Evolutionary conservation across 1,139 yeast species (phyloP).

Genomic region (Yamadazyma songkhlaensis): DNA sequence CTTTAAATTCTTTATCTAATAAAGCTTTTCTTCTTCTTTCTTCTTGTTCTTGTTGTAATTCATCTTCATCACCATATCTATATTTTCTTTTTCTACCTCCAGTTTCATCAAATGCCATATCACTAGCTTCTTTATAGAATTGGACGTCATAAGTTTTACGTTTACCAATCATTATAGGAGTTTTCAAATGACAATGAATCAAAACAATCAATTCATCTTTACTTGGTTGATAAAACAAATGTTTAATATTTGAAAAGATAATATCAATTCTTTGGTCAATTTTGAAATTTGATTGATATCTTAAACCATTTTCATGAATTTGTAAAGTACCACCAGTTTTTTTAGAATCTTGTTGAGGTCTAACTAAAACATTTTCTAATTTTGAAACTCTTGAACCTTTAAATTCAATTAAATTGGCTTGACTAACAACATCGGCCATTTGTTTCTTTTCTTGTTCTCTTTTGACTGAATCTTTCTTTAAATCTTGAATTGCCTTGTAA

Average conservation of each 20-base stretch:
- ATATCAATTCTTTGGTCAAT: slow-evolving; percentile 87
- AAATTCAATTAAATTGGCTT: slow-evolving; percentile 81
- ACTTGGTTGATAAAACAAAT: slow-evolving; percentile 92
- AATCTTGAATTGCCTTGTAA: slow-evolving; percentile 83
- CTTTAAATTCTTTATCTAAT: slow-evolving; percentile 87
- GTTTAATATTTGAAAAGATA: slow-evolving; percentile 85
- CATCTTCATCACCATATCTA: slow-evolving; percentile 98
- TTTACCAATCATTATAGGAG: slow-evolving; percentile 94
- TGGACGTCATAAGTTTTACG: slow-evolving; percentile 94
- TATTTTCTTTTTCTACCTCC: slow-evolving; percentile 89
- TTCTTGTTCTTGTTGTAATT: slow-evolving; percentile 97
- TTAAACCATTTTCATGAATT: slow-evolving; percentile 93
- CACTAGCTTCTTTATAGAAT: slow-evolving; percentile 95
- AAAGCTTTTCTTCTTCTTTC: slow-evolving; percentile 90
- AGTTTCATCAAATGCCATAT: slow-evolving; percentile 95
- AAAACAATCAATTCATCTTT: slow-evolving; percentile 92
- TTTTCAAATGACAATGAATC: slow-evolving; percentile 88
- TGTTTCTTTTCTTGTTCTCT: slow-evolving; percentile 89
- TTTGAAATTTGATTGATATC: slow-evolving; percentile 83
- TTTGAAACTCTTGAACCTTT: slow-evolving; percentile 78
- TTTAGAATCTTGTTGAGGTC: slow-evolving; percentile 96
- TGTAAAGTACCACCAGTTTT: slow-evolving; percentile 89
- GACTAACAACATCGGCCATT: slow-evolving; percentile 92
- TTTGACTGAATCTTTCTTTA: slow-evolving; percentile 89
- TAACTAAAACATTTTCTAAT: slow-evolving; percentile 82